phyloP scores from a whole-genome alignment of 1,284 basidiomycete genomes.

The Ustanciosporium gigantosporum region DNA sequence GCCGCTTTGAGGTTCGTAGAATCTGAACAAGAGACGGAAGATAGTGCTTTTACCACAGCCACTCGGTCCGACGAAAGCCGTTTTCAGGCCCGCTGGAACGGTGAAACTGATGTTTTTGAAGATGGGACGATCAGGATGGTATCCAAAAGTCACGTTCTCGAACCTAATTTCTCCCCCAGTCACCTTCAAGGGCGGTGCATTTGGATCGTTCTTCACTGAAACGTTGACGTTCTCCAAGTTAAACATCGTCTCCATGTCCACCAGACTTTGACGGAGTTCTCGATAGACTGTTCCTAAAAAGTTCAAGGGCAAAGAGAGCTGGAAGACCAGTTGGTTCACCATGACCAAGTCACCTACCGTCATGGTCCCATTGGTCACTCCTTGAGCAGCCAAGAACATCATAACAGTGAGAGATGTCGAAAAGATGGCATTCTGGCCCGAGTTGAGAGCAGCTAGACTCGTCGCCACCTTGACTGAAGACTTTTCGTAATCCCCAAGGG shows the following conservation, averaged over 20 bases:
- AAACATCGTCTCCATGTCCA: slow-evolving; percentile 96
- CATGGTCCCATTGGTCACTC: slow-evolving; percentile 91
- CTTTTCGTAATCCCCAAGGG: slow-evolving; percentile 84
- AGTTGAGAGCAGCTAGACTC: slow-evolving; percentile 87
- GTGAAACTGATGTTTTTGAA: slow-evolving; percentile 78
- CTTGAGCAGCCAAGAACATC: slow-evolving; percentile 95
- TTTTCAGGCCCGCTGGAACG: slow-evolving; percentile 91
- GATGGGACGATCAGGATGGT: slow-evolving; percentile 86
- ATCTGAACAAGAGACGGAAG: slow-evolving; percentile 88
- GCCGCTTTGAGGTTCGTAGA: slow-evolving; percentile 84
- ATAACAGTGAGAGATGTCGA: slow-evolving; percentile 87
- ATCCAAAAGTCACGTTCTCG: slow-evolving; percentile 88
- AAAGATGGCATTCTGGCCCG: slow-evolving; percentile 95
- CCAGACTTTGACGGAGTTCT: slow-evolving; percentile 88
- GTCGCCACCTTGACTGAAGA: slow-evolving; percentile 93
- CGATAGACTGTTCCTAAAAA: slow-evolving; percentile 96
- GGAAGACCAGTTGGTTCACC: slow-evolving; percentile 99
- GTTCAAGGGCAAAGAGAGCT: slow-evolving; percentile 91
- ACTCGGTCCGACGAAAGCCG: slow-evolving; percentile 92
- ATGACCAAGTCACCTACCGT: slow-evolving; percentile 97
- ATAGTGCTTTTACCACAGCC: slow-evolving; percentile 98
- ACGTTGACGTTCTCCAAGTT: slow-evolving; percentile 84
- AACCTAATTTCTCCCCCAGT: slow-evolving; percentile 85
- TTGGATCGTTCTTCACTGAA: slow-evolving; percentile 73
- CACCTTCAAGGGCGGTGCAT: slow-evolving; percentile 72